Conservation (phyloP, 306 rosid species). For the Corylus avellana region DNA sequence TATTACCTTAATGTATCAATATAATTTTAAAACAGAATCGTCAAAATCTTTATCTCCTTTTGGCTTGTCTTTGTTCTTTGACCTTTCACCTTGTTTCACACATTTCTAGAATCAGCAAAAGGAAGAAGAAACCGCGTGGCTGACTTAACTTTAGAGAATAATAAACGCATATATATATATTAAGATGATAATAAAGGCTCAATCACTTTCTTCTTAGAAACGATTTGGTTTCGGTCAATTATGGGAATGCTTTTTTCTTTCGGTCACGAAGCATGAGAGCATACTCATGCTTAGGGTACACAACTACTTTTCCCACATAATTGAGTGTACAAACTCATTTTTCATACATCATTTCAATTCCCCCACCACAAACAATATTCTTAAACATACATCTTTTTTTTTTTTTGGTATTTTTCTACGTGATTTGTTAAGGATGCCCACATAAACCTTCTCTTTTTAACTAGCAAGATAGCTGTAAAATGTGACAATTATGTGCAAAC, state of each 20-base stretch:
- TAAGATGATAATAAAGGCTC: conserved; percentile 27
- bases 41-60: conserved; percentile 20
- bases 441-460: too few relatives aligned
- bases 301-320: not conserved
- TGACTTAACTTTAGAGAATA: conserved; percentile 7
- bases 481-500: too few relatives aligned
- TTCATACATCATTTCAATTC: not conserved
- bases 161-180: not conserved
- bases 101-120: conserved; percentile 27
- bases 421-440: too few relatives aligned
- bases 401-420: too few relatives aligned
- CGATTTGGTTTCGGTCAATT: conserved; percentile 27
- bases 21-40: not conserved
- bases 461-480: too few relatives aligned
- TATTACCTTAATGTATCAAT: too few relatives aligned
- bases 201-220: conserved; percentile 33
- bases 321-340: too few relatives aligned
- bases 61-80: conserved; percentile 41
- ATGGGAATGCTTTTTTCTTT: conserved; percentile 19
- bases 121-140: conserved; percentile 49
- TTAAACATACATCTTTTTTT: too few relatives aligned
- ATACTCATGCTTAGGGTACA: conserved; percentile 37
- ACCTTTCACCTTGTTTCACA: conserved; percentile 14
- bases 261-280: not conserved
- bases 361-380: not conserved